These are phyloP conservation scores for Pelargonium fulgidum DNA, from an alignment of 441 rosid genomes.

Conservation along the genomic window DNA sequence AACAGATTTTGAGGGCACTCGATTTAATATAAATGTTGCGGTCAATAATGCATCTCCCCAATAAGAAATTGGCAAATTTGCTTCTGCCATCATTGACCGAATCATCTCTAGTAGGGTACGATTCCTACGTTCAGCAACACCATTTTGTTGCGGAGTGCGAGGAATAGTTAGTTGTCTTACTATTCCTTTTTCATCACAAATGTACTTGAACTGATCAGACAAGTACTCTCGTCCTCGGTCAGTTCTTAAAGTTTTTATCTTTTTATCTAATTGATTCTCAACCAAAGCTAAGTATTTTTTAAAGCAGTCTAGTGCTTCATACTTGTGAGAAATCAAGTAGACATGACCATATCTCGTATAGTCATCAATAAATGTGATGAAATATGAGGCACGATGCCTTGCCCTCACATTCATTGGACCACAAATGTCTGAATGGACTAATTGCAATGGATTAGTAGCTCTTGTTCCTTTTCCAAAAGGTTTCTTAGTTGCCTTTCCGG, in stretches of 20 bases:
- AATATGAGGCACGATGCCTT: not conserved
- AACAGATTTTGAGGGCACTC: slow-evolving; percentile 6
- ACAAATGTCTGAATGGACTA: slow-evolving; percentile 9
- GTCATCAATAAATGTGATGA: slow-evolving; percentile 14
- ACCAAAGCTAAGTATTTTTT: not conserved
- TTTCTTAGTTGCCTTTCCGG: slow-evolving; percentile 6
- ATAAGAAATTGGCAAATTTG: not conserved
- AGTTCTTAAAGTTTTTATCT: not conserved
- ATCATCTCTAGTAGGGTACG: not conserved
- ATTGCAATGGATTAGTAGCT: not conserved
- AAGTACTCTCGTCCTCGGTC: not conserved
- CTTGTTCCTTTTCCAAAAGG: not conserved
- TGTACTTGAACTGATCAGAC: not conserved
- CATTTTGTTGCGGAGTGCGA: not conserved
- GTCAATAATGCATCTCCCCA: not conserved
- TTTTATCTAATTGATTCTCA: slow-evolving; percentile 12
- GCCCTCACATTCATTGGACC: slow-evolving; percentile 14
- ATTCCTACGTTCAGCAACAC: slow-evolving; percentile 12
- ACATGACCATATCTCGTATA: not conserved
- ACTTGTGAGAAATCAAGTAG: slow-evolving; percentile 12
- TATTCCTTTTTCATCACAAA: slow-evolving; percentile 8
- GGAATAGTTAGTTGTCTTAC: slow-evolving; percentile 1
- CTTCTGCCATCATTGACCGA: not conserved
- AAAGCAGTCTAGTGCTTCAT: not conserved
- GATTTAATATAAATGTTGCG: not conserved